Conservation (phyloP, 1,284 basidiomycete species). For the Pterulicium gracile region DNA sequence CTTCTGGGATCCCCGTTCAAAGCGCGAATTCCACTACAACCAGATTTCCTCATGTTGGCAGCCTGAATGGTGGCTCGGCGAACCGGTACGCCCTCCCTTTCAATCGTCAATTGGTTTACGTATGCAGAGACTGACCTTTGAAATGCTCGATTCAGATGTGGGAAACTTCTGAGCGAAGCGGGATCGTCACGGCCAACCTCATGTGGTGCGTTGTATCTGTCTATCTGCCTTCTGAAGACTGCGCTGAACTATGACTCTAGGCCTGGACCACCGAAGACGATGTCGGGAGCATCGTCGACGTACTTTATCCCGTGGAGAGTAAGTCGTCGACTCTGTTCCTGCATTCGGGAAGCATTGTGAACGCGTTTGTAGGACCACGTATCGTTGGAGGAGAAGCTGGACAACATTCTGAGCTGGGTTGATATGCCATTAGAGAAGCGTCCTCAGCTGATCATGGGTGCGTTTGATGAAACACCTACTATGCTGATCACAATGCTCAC, state of each 20-base stretch:
- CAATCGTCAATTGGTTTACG: neutral
- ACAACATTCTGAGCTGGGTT: constrained; percentile 69
- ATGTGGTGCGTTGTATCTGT: constrained; percentile 62
- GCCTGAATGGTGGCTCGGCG: constrained; percentile 76
- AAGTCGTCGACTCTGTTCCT: constrained; percentile 11
- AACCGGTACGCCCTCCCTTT: constrained; percentile 67
- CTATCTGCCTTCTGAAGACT: constrained; percentile 1
- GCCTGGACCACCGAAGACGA: constrained; percentile 73
- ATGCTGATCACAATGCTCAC: neutral
- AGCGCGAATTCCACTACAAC: constrained; percentile 64
- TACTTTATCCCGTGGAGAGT: constrained; percentile 75
- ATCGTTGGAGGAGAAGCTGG: constrained; percentile 55
- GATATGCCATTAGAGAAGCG: constrained; percentile 59
- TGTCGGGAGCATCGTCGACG: constrained; percentile 51
- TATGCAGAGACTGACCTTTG: neutral
- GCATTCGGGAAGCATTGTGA: neutral
- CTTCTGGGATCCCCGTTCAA: constrained; percentile 69
- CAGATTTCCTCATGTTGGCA: constrained; percentile 50
- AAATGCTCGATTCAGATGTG: constrained; percentile 60
- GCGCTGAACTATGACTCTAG: constrained; percentile 24
- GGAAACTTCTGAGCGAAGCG: constrained; percentile 72
- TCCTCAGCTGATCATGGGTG: constrained; percentile 73
- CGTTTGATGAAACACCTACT: constrained; percentile 11
- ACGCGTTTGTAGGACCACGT: constrained; percentile 36
- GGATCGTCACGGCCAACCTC: constrained; percentile 71